Conservation (phyloP, 139 green algal species). For the Closterium sp. region DNA sequence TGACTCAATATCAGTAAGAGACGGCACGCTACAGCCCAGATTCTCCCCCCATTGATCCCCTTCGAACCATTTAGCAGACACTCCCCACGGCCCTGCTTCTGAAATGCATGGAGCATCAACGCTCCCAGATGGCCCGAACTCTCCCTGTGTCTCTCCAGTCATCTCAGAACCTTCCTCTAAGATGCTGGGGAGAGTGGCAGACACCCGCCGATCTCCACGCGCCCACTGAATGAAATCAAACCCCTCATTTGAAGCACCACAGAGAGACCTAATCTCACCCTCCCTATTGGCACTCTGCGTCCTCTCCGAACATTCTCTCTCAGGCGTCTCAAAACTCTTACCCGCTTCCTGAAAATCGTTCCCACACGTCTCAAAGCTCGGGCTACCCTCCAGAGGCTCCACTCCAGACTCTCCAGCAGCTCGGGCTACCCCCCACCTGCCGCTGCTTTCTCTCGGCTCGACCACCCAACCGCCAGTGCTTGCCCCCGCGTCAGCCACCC, state of each 20-base stretch:
- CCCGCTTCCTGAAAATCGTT: background rate
- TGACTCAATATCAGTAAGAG: background rate
- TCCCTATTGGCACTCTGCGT: background rate
- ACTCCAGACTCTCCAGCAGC: background rate
- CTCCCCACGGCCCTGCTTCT: background rate
- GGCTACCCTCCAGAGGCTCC: background rate
- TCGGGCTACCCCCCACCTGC: background rate
- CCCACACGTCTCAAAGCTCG: background rate
- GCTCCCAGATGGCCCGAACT: background rate
- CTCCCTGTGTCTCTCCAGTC: background rate
- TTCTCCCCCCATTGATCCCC: background rate
- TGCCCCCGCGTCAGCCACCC: no score
- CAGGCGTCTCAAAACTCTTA: background rate
- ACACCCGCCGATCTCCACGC: background rate
- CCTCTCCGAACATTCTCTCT: background rate
- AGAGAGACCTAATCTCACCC: background rate
- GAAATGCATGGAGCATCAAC: background rate
- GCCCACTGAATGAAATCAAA: background rate
- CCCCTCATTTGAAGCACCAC: background rate
- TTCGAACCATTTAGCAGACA: background rate
- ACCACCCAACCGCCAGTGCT: no score
- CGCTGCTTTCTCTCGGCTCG: background rate
- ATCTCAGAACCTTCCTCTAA: background rate
- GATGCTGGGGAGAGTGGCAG: background rate
- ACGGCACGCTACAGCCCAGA: background rate